phyloP scores from a whole-genome alignment of 768 basidiomycete species.

The Strobilomyces echinocephalus region DNA sequence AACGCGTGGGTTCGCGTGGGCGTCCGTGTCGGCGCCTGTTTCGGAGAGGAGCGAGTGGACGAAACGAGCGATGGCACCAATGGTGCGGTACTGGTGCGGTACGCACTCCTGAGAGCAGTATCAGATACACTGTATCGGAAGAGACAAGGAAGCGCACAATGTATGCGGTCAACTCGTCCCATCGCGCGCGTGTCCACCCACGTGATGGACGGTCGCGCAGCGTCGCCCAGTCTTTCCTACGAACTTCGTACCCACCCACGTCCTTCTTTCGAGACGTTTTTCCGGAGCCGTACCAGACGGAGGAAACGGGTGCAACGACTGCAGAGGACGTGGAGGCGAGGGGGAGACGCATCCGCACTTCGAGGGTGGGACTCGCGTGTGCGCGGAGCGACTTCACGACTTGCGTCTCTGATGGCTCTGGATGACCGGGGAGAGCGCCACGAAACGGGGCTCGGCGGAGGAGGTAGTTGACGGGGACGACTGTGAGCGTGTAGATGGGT shows the following conservation, averaged over 20 bases:
- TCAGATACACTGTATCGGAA: not conserved
- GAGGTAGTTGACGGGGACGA: slow-evolving; percentile 56
- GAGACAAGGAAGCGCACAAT: slow-evolving; percentile 38
- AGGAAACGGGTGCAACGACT: slow-evolving; percentile 30
- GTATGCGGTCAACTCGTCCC: slow-evolving; percentile 65
- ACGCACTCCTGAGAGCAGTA: slow-evolving; percentile 57
- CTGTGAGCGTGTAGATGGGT: slow-evolving; percentile 31
- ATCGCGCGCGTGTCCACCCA: slow-evolving; percentile 40
- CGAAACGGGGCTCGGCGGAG: slow-evolving; percentile 35
- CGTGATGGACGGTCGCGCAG: slow-evolving; percentile 18
- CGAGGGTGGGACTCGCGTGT: slow-evolving; percentile 42
- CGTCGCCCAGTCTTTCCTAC: slow-evolving; percentile 44
- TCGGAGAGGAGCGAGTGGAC: slow-evolving; percentile 32
- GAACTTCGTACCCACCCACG: slow-evolving; percentile 60
- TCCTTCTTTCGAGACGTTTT: slow-evolving; percentile 30
- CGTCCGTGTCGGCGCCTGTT: not conserved
- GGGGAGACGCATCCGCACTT: slow-evolving; percentile 56
- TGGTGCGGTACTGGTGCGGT: slow-evolving; percentile 48
- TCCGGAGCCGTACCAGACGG: slow-evolving; percentile 34
- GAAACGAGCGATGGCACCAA: slow-evolving; percentile 49
- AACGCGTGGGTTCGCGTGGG: slow-evolving; percentile 21
- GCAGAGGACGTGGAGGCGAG: slow-evolving; percentile 26
- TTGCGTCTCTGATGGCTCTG: slow-evolving; percentile 36
- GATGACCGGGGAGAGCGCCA: slow-evolving; percentile 11
- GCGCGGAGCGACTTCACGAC: slow-evolving; percentile 59